Evolutionary conservation across 2,329 filamentous ascomycete genomes (phyloP).

Genomic region (Fusarium equiseti): DNA sequence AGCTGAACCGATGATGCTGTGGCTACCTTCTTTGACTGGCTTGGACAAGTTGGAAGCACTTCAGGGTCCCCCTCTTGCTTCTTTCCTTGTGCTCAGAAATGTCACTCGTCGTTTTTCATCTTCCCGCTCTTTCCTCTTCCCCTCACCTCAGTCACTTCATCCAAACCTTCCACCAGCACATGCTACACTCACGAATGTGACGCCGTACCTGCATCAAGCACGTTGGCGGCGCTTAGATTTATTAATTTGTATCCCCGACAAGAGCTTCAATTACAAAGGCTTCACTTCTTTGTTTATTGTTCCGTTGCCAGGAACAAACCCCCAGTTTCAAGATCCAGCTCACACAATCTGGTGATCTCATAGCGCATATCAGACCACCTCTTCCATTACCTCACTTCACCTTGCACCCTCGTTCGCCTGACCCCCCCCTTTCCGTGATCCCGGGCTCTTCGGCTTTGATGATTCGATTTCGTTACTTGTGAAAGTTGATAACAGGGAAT

Average conservation of each 20-base stretch:
- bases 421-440: constrained; percentile 14
- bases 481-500: constrained; percentile 20
- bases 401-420: constrained; percentile 12
- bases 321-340: constrained; percentile 3
- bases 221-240: constrained; percentile 23
- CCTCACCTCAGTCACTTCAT: constrained; percentile 12
- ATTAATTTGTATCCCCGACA: background rate
- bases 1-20: constrained; percentile 37
- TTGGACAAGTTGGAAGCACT: background rate
- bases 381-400: constrained; percentile 33
- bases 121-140: constrained; percentile 6
- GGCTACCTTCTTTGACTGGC: constrained; percentile 32
- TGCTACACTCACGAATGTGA: constrained; percentile 17
- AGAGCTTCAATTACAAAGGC: constrained; percentile 1
- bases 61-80: background rate
- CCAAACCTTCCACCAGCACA: constrained; percentile 28
- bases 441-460: constrained; percentile 27
- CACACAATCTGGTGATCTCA: constrained; percentile 40
- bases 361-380: constrained; percentile 46
- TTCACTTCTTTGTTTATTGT: background rate
- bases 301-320: background rate
- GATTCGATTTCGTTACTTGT: constrained; percentile 32
- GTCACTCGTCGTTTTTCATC: constrained; percentile 32
- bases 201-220: constrained; percentile 43
- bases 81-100: constrained; percentile 15